A percentile compares a stretch with the other conserved stretches of the same genome.
phyloP scores from a whole-genome alignment of 306 rosid species.

The Acacia confusa region DNA sequence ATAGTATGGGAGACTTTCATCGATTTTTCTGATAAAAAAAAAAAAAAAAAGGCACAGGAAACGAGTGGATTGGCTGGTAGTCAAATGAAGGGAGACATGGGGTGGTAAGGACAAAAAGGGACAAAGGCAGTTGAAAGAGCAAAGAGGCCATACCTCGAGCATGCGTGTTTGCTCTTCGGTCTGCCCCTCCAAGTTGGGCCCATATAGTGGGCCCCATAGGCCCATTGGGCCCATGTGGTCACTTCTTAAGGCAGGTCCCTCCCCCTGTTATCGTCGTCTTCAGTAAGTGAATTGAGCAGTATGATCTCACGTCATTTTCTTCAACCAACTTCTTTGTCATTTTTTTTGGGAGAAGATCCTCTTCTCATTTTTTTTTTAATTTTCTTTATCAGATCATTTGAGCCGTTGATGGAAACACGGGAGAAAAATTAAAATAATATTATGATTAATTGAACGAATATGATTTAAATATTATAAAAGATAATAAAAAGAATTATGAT shows the following conservation, averaged over 20 bases:
- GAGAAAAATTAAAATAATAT: too few species aligned
- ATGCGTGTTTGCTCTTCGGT: conserved; percentile 33
- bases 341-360: too few species aligned
- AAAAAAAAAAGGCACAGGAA: too few species aligned
- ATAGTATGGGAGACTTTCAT: too few species aligned
- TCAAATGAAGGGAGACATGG: neutral
- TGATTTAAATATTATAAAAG: too few species aligned
- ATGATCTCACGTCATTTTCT: neutral
- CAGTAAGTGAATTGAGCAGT: neutral
- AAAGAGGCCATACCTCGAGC: conserved; percentile 27
- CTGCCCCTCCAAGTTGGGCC: neutral
- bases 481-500: too few species aligned
- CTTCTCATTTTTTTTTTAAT: too few species aligned
- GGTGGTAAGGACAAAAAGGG: conserved; percentile 38
- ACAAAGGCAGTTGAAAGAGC: conserved; percentile 49
- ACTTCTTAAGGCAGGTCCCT: conserved; percentile 21
- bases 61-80: neutral
- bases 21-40: too few species aligned
- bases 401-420: too few species aligned
- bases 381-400: too few species aligned
- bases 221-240: neutral
- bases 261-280: neutral
- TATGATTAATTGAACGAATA: too few species aligned
- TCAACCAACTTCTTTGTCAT: neutral
- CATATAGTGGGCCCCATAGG: neutral